Base-by-base conservation (phyloP, 768 basidiomycete species). In the Cyathus striatus region DNA sequence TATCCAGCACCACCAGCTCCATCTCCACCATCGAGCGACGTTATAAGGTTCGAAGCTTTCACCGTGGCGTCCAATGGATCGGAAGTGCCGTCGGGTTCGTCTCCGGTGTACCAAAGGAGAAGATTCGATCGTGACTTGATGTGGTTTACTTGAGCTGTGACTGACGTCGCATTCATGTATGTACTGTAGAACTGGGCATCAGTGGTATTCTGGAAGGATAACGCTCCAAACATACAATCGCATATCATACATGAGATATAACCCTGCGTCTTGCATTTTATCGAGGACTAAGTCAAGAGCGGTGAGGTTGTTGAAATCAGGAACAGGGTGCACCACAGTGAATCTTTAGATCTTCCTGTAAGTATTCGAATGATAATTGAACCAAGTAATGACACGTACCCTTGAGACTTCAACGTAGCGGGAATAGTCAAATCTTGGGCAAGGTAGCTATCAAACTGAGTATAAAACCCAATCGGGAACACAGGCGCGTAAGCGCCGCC, bases 191-290 rank as follows among this genome's bases (percentile, higher is more conserved):
- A n/a, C n/a, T n/a, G n/a, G n/a, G n/a, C n/a, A n/a, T n/a, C n/a
- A n/a, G n/a, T n/a, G n/a, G n/a, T n/a, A n/a, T n/a, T n/a, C n/a
- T n/a, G n/a, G n/a, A n/a, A n/a, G n/a, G n/a, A n/a, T n/a, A n/a
- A n/a, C n/a, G n/a, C n/a, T n/a, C n/a, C n/a, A n/a, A 36, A 63
- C 70, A 24, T 27, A 74, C 74, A 64, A 64, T 38, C 86, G 73
- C 86, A 90, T 89, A 56, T 90, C 86, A 49, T 90, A 91, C 79
- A 90, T 88, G 42, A 90, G 69, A 54, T 83, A 90, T 9, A 78
- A 46, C 1, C 73, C 74, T 0, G 81, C 77, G 46, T 82, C 73
- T 57, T 88, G 78, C 82, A 89, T 86, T 33, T 72, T 65, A 52
- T 87, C 81, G 5, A 89, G 55, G 21, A 86, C 78, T 38, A 68